Evolutionary conservation across 2,329 filamentous ascomycete species (phyloP), one percentile per base, ranked within the genome.

Genomic region (Penicillium hesseltinei): DNA sequence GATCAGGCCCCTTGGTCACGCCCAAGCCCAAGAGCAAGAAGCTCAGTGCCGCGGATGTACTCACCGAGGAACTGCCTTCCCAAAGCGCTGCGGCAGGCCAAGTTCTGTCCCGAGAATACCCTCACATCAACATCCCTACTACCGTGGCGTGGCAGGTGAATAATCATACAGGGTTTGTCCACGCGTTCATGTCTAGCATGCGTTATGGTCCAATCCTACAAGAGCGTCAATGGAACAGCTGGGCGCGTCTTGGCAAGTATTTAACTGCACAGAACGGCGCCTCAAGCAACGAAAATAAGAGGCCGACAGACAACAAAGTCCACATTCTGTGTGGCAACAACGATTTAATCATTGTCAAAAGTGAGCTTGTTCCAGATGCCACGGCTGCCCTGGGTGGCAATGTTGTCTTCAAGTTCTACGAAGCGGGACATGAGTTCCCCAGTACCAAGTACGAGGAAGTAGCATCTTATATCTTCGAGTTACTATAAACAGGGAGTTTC

Each of bases 141-240:
- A 83, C 88, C 0, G 85, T 91, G 48, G 74, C 77, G 45, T 92
- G 89, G 88, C 90, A 93, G 73, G 75, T 91, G 21, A 76, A 80
- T 36, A 69, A 82, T 29, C 88, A 93, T 69, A 67, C 71, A 1
- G 90, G 88, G 0, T 92, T 91, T 66, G 77, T 91, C 5, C 77
- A 79, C 2, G 83, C 89, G 0, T 92, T 92, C 66, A 82, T 91
- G 66, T 89, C 85, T 56, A 86, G 83, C 31, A 87, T 93, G 63
- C 81, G 86, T 21, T 75, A 88, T 66, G 87, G 86, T 2, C 90
- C 90, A 0, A 85, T 92, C 23, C 84, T 87, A 60, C 81, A 82
- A 13, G 82, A 88, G 62, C 67, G 69, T 2, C 70, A 76, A 55
- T 81, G 85, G 54, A 77, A 79, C 38, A 78, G 84, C 42, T 93